Evolutionary conservation across 306 rosid genomes (phyloP).

Genomic region (Malus sieversii): DNA sequence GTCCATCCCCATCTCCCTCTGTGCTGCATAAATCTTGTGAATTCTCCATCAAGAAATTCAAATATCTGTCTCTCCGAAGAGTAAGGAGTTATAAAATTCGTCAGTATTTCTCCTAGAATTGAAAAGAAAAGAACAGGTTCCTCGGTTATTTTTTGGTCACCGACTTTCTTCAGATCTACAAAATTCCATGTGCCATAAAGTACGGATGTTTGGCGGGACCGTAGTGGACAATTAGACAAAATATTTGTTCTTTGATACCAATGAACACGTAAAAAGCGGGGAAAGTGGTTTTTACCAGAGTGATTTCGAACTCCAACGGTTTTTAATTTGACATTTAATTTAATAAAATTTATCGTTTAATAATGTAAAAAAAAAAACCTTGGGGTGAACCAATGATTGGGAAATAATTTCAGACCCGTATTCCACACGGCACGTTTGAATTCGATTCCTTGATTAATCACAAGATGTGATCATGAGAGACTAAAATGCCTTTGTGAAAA

Average conservation of each 20-base stretch:
- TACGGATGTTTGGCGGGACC: not conserved
- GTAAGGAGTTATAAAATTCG: not conserved
- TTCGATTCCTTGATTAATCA: too few relatives aligned
- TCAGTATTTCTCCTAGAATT: not conserved
- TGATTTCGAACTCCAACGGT: accelerated
- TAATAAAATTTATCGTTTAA: too few relatives aligned
- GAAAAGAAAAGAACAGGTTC: not conserved
- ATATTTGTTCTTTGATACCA: not conserved
- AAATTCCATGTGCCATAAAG: not conserved
- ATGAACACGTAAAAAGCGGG: too few relatives aligned
- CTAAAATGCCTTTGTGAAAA: accelerated
- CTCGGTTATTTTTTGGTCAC: not conserved
- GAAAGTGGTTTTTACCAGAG: accelerated
- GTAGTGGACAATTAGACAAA: not conserved
- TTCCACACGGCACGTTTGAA: accelerated
- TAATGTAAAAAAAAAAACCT: too few relatives aligned
- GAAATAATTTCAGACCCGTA: accelerated
- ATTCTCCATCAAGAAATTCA: constrained; percentile 18
- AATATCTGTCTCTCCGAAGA: not conserved
- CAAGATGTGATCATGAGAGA: accelerated
- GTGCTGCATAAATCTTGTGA: constrained; percentile 17
- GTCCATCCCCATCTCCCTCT: constrained; percentile 43
- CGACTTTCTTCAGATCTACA: not conserved
- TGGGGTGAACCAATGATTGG: accelerated
- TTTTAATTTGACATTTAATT: too few relatives aligned